Base-by-base conservation (phyloP, 139 green algal genomes). In the Diplosphaera chodatii region DNA sequence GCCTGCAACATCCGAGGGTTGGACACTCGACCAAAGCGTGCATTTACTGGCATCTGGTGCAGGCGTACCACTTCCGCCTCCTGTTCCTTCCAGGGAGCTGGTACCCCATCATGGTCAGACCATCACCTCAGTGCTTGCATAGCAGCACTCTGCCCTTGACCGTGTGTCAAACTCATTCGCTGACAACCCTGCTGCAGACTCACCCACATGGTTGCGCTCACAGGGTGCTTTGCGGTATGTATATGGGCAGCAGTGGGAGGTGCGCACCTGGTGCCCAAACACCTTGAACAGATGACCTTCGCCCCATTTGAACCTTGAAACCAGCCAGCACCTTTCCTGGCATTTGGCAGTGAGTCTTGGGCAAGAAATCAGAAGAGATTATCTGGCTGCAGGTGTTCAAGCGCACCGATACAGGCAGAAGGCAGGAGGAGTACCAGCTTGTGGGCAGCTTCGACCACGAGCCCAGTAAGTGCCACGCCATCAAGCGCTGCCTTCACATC, bases 101-200 rank as follows among this genome's bases (percentile, higher is more conserved):
- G 71, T 87, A 86, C 72, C 86, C 86, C 13, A 91, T 91, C 68
- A 86, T 86, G 80, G 48, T 59, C n/a, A n/a, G n/a, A n/a, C n/a
- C n/a, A n/a, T n/a, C n/a, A n/a, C 13, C 37, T 8, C 37, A 23
- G 48, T 25, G 3, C 16, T 25, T 59, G 48, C 8, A 25, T n/a
- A 3, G 3, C 48, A 25, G 10, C 3, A 59, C 25, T 25, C 48
- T 59, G 16, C 48, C 16, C 48, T 59, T 23, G 16, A 25, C 13
- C 18, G 16, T 59, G 18, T 59, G 8, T 20, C 37, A 48, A 10
- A 6, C 6, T 48, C 37, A 59, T 59, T 10, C 3, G 8, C 37
- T 48, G 10, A 21, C 10, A 48, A 48, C 37, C 37, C 10, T 48
- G 37, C 13, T 13, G 8, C 37, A 21, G 37, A 48, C 37, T 48